Evolutionary conservation across 306 rosid genomes (phyloP).

Genomic region (Vigna hirtella): DNA sequence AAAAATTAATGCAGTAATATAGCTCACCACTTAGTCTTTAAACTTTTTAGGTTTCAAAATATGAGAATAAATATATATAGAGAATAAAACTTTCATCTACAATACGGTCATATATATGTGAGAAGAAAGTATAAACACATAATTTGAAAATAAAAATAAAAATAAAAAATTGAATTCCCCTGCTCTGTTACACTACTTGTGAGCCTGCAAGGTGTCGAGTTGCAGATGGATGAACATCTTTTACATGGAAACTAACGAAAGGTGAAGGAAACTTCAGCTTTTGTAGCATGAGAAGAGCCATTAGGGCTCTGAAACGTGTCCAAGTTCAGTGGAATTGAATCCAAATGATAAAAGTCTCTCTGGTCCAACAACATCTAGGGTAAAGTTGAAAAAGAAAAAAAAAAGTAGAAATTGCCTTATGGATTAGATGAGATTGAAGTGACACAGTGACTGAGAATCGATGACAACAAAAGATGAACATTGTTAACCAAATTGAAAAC

Average conservation of each 20-base stretch:
- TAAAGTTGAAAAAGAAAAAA: constrained; percentile 27
- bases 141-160: not conserved
- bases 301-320: constrained; percentile 43
- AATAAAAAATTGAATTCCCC: not conserved
- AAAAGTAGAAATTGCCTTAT: constrained; percentile 31
- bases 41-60: not conserved
- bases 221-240: constrained; percentile 6
- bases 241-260: not conserved
- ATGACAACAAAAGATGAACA: not conserved
- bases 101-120: not conserved
- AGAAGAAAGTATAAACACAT: not conserved
- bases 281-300: constrained; percentile 26
- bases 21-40: too few relatives aligned
- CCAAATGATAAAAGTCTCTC: not conserved
- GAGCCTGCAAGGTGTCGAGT: constrained; percentile 30
- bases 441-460: constrained; percentile 46
- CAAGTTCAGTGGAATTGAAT: constrained; percentile 2
- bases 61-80: not conserved
- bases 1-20: too few relatives aligned
- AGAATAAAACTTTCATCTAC: not conserved
- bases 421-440: constrained; percentile 45
- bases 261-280: not conserved
- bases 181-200: not conserved
- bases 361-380: constrained; percentile 31
- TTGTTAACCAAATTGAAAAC: constrained; percentile 36